Evolutionary conservation across 306 rosid genomes (phyloP).

Genomic region (Oxytropis ochrocephala): DNA sequence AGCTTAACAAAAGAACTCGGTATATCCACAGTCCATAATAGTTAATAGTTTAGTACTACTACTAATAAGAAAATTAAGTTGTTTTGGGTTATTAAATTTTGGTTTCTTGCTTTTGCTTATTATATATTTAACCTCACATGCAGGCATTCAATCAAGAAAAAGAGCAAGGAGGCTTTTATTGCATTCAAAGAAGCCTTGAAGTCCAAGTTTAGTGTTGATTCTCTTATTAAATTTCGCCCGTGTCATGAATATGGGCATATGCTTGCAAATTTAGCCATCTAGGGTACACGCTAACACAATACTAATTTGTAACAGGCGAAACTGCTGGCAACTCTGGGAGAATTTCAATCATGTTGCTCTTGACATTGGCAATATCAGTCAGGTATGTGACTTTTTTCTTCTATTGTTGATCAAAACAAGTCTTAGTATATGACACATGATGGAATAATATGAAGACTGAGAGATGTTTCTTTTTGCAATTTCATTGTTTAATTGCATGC

Average conservation of each 20-base stretch:
- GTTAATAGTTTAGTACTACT: neutral
- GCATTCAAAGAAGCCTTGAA: constrained; percentile 93
- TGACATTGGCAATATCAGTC: constrained; percentile 69
- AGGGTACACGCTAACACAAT: constrained; percentile 24
- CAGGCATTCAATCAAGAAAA: constrained; percentile 92
- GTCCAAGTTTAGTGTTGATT: constrained; percentile 59
- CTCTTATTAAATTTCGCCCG: neutral
- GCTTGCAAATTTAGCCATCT: constrained; percentile 11
- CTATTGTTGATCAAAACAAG: constrained; percentile 4
- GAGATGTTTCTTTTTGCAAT: neutral
- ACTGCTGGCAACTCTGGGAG: constrained; percentile 96
- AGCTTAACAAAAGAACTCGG: neutral
- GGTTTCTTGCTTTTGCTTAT: constrained; percentile 10
- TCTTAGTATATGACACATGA: neutral
- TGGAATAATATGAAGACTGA: neutral
- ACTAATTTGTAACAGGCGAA: constrained; percentile 60
- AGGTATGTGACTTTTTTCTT: constrained; percentile 37
- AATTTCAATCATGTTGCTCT: constrained; percentile 82
- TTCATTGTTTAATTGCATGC: constrained; percentile 3
- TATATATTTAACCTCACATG: constrained; percentile 28
- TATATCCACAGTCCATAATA: neutral
- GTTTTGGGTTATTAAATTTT: constrained; percentile 6
- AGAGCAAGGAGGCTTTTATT: constrained; percentile 79
- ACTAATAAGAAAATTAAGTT: neutral
- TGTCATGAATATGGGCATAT: neutral